A percentile compares a stretch with the other conserved stretches of the same genome.
Evolutionary conservation across 495 filamentous ascomycete genomes (phyloP).

Genomic region (Cryomyces minteri): DNA sequence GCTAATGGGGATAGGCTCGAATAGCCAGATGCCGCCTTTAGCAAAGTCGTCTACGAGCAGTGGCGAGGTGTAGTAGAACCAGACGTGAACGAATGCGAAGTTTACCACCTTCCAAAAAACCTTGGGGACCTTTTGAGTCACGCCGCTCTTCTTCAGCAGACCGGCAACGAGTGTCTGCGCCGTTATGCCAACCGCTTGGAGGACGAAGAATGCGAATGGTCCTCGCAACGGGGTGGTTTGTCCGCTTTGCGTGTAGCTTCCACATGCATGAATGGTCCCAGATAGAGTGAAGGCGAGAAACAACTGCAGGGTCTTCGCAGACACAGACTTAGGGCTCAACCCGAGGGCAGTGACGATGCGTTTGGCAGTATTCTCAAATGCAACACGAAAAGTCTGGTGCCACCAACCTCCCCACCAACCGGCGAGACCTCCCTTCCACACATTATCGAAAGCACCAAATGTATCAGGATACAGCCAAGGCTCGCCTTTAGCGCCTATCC

Average conservation of each 20-base stretch:
- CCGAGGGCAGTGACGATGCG: conserved; percentile 25
- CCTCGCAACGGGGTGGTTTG: conserved; percentile 15
- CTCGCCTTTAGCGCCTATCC: conserved; percentile 18
- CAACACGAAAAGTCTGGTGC: conserved; percentile 72
- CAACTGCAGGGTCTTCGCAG: conserved; percentile 11
- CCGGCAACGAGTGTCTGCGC: conserved; percentile 6
- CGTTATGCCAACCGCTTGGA: conserved; percentile 17
- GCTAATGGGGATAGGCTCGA: conserved; percentile 21
- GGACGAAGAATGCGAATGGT: conserved; percentile 21
- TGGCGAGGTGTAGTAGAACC: conserved; percentile 20
- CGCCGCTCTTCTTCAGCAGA: conserved; percentile 3
- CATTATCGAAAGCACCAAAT: conserved; percentile 35
- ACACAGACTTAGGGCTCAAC: conserved; percentile 5
- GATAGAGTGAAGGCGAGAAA: conserved; percentile 18
- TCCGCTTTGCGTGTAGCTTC: conserved; percentile 18
- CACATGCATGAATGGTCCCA: conserved; percentile 21
- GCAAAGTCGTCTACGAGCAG: conserved; percentile 23
- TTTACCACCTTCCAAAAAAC: conserved; percentile 8
- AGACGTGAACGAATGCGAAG: conserved; percentile 18
- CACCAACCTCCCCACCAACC: conserved; percentile 76
- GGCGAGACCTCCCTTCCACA: conserved; percentile 47
- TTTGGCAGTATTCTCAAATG: conserved; percentile 38
- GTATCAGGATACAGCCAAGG: conserved; percentile 36
- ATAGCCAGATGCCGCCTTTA: conserved; percentile 21
- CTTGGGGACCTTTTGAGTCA: conserved; percentile 8